A percentile compares a stretch with the other conserved stretches of the same genome.
Conservation (phyloP, 305 asterid species). For the Salvia sclarea region DNA sequence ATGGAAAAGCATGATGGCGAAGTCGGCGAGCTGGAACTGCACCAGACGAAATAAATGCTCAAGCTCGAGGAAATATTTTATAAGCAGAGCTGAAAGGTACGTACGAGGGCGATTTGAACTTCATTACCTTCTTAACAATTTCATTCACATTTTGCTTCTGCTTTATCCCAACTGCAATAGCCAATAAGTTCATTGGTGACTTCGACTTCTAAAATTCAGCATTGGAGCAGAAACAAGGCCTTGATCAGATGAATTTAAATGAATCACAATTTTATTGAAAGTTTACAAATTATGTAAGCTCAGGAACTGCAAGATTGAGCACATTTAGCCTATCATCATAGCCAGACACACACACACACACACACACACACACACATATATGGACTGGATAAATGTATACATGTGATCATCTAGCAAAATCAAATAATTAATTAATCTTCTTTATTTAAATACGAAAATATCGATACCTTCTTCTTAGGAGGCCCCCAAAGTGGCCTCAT, state of each 20-base stretch:
- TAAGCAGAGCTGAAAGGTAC: no score
- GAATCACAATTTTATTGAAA: not conserved
- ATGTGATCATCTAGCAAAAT: not conserved
- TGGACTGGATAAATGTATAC: not conserved
- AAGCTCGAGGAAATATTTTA: not conserved
- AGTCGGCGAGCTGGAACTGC: conserved; percentile 57
- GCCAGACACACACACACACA: no score
- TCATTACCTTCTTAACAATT: conserved; percentile 63
- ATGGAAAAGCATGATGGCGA: conserved; percentile 73
- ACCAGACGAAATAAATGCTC: conserved; percentile 15
- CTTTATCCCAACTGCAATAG: conserved; percentile 74
- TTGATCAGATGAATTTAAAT: conserved; percentile 29
- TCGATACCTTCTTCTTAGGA: conserved; percentile 45
- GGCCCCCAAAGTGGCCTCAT: conserved; percentile 65
- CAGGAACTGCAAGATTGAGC: not conserved
- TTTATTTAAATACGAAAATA: conserved; percentile 1
- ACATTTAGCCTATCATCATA: not conserved
- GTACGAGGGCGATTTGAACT: no score
- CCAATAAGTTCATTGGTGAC: conserved; percentile 61
- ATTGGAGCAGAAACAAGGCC: conserved; percentile 8
- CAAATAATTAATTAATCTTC: not conserved
- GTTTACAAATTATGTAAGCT: not conserved
- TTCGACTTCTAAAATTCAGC: conserved; percentile 45
- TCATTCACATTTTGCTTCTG: conserved; percentile 66
- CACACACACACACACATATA: not conserved